Conservation (phyloP, 129 eudicot genomes). For the Oenanthe sinensis region DNA sequence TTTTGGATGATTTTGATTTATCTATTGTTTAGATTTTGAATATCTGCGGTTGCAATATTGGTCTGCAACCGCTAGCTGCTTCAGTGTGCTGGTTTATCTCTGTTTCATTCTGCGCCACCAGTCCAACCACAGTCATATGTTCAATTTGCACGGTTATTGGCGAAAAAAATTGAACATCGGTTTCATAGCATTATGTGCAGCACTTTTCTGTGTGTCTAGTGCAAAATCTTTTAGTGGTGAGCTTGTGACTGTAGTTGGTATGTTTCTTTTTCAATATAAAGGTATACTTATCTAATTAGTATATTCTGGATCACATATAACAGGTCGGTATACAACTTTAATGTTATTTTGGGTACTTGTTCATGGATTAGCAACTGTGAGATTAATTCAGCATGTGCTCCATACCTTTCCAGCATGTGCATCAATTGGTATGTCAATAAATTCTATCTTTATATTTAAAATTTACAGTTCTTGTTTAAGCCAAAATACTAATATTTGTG, state of each 20-base stretch:
- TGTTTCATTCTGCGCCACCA: constrained; percentile 24
- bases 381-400: constrained; percentile 61
- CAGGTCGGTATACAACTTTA: constrained; percentile 40
- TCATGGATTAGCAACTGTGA: constrained; percentile 65
- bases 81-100: constrained; percentile 51
- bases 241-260: constrained; percentile 6
- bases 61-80: constrained; percentile 54
- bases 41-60: constrained; percentile 58
- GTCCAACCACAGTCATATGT: constrained; percentile 16
- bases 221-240: constrained; percentile 30
- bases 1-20: background rate
- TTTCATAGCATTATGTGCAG: constrained; percentile 30
- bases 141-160: constrained; percentile 19
- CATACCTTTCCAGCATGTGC: constrained; percentile 78
- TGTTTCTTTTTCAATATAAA: background rate
- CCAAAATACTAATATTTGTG: background rate
- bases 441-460: background rate
- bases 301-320: constrained; percentile 1
- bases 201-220: constrained; percentile 35
- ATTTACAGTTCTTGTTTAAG: background rate
- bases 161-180: constrained; percentile 24
- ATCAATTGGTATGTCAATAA: constrained; percentile 50
- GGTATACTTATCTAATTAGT: background rate
- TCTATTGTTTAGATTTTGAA: constrained; percentile 39
- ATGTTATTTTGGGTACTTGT: constrained; percentile 45